Evolutionary conservation across 176 grass and related monocot genomes (phyloP), one percentile per base, ranked within the genome.

Genomic region (Triticum urartu): DNA sequence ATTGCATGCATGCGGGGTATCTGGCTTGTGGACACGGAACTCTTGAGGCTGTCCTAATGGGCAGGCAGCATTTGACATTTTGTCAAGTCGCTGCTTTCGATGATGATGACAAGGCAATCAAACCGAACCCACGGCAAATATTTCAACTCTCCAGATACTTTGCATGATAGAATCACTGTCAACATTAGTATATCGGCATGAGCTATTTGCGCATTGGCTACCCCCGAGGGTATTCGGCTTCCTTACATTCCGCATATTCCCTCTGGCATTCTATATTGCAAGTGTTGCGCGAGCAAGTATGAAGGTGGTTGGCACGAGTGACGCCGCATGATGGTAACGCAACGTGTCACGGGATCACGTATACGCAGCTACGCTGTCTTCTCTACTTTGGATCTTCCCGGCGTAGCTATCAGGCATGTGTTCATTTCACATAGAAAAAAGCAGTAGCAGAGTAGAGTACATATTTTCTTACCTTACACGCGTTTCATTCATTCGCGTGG

Each of bases 401-500:
- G 13, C 18, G 78, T 28, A 22, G 47, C 21, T 80, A 38, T 73
- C 25, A 68, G 39, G 12, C 43, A 26, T 75, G 40, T 32, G 32
- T 64, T 17, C 22, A 18, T 59, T 59, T 59, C 56, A 28, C 34
- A 28, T n/a, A 38, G 9, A n/a, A 3, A 72, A 61, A 35, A 18
- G 26, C 0, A 26, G 40, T 17, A 72, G 0, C 50, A 54, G 50
- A 6, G 47, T 25, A 72, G 0, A 11, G 36, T 64, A 2, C 14
- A 52, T 58, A 24, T 86, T 78, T 12, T 4, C 47, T 64, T 64
- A 17, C 21, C 66, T 72, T 80, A 9, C 35, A 21, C 64, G 75
- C 75, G 75, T 33, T 71, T 69, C 6, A 15, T 71, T 69, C 6
- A 15, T 24, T 63, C 84, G 33, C 84, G 64, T 86, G 85, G 77